Base-by-base conservation (phyloP, 495 filamentous ascomycete species). In the Neurospora cerealis region DNA sequence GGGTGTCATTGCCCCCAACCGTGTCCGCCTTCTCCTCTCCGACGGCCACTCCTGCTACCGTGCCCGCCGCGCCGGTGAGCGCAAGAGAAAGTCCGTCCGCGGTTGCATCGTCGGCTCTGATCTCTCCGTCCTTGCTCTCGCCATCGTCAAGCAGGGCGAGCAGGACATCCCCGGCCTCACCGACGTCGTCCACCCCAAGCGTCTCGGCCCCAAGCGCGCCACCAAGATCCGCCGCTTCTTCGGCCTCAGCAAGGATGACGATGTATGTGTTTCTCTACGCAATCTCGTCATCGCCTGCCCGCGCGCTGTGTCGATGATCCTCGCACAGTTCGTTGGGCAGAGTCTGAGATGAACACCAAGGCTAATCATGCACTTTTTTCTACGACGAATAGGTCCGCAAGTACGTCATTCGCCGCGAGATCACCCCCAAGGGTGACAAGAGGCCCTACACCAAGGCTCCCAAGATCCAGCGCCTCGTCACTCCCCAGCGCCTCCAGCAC, bases 171-270 rank as follows among this genome's bases (percentile, higher is more conserved):
- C 96, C 81, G 96, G 96, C 80, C 85, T 99, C 75, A 99, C 96
- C 86, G 96, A 99, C 86, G 89, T 89, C 83, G 93, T 97, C 81
- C 92, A 96, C 88, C 96, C 96, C 83, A 98, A 99, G 91, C 90
- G 96, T 78, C 91, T 99, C 79, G 96, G 96, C 76, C 96, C 96
- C 87, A 99, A 99, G 94, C 90, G 96, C 81, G 96, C 96, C 82
- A 97, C 94, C 84, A 98, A 98, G 94, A 97, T 99, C 87, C 91
- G 95, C 83, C 90, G 89, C 82, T 98, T 99, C 91, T 99, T 99
- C 87, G 89, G 93, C 86, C 91, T 99, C 89, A 92, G 90, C 91
- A 98, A 98, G 93, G 94, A 98, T 88, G 96, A 99, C 87, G 96
- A 99, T 92, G 96, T 99, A 91, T 88, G 95, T 91, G 78, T 76